A percentile compares a stretch with the other conserved stretches of the same genome.
These are phyloP conservation scores for Leccinum truebloodii DNA, from an alignment of 768 basidiomycete species.

Conservation along the genomic window DNA sequence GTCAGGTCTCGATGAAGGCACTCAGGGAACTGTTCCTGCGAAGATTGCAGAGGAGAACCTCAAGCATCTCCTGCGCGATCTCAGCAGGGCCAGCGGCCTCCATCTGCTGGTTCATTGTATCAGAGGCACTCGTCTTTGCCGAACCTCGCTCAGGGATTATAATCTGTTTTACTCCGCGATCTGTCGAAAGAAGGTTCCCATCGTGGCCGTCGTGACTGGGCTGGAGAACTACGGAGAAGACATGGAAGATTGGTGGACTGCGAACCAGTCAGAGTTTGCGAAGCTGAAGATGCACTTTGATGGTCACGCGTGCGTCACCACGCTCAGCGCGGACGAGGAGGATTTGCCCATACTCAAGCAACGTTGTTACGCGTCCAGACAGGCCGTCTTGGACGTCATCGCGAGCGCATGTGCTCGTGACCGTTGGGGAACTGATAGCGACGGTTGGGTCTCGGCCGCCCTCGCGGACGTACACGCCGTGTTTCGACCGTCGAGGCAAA, in stretches of 20 bases:
- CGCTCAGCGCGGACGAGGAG: conserved; percentile 30
- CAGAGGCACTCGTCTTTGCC: not conserved
- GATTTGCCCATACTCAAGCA: conserved; percentile 30
- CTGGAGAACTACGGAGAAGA: conserved; percentile 37
- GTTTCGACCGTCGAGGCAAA: conserved; percentile 11
- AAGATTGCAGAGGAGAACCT: conserved; percentile 31
- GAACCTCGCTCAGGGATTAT: conserved; percentile 33
- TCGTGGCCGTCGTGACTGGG: conserved; percentile 39
- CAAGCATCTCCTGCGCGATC: conserved; percentile 25
- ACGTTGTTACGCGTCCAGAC: conserved; percentile 30
- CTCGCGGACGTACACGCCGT: conserved; percentile 27
- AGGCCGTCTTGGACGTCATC: conserved; percentile 23
- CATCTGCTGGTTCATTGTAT: conserved; percentile 34
- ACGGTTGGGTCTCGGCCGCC: conserved; percentile 22
- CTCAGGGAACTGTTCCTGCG: conserved; percentile 30
- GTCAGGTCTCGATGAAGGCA: conserved; percentile 40
- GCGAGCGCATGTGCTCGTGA: conserved; percentile 19
- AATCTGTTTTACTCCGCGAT: conserved; percentile 39
- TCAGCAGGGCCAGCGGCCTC: conserved; percentile 28
- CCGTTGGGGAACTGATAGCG: conserved; percentile 24
- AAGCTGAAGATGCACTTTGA: conserved; percentile 34
- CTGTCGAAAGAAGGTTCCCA: conserved; percentile 37
- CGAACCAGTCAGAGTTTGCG: conserved; percentile 32
- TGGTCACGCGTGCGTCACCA: conserved; percentile 42
- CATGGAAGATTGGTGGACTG: conserved; percentile 36